phyloP scores from a whole-genome alignment of 2,329 filamentous ascomycete species.

The Orbilia brochopaga region DNA sequence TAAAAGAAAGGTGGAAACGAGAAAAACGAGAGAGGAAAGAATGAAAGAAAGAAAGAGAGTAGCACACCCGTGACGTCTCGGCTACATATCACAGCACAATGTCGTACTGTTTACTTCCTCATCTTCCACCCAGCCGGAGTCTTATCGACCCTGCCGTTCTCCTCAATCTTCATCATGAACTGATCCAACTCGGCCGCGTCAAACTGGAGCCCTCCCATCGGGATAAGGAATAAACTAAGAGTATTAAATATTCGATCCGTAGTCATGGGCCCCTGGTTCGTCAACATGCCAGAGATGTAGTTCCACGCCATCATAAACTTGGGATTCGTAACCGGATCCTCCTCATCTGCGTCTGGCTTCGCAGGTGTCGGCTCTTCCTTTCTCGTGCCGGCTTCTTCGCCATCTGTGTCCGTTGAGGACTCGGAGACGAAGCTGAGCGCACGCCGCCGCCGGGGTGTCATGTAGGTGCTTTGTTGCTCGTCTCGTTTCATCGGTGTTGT shows the following conservation, averaged over 20 bases:
- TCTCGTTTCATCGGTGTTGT: constrained; percentile 53
- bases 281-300: constrained; percentile 94
- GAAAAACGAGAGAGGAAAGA: too few species aligned
- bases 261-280: constrained; percentile 82
- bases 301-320: constrained; percentile 75
- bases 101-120: constrained; percentile 59
- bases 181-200: constrained; percentile 85
- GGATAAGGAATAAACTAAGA: constrained; percentile 77
- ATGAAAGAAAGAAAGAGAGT: neutral
- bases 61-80: neutral
- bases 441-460: constrained; percentile 50
- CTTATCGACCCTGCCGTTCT: constrained; percentile 70
- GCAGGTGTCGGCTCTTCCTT: constrained; percentile 69
- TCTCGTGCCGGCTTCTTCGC: constrained; percentile 61
- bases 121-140: constrained; percentile 73
- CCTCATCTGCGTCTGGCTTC: constrained; percentile 64
- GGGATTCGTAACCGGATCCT: constrained; percentile 61
- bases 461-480: constrained; percentile 51
- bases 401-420: constrained; percentile 57
- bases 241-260: constrained; percentile 85
- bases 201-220: constrained; percentile 86
- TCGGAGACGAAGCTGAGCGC: constrained; percentile 52
- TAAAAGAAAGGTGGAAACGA: too few species aligned
- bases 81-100: neutral
- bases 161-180: constrained; percentile 80